phyloP scores from a whole-genome alignment of 805 yeast species.

The Komagataella kurtzmanii region DNA sequence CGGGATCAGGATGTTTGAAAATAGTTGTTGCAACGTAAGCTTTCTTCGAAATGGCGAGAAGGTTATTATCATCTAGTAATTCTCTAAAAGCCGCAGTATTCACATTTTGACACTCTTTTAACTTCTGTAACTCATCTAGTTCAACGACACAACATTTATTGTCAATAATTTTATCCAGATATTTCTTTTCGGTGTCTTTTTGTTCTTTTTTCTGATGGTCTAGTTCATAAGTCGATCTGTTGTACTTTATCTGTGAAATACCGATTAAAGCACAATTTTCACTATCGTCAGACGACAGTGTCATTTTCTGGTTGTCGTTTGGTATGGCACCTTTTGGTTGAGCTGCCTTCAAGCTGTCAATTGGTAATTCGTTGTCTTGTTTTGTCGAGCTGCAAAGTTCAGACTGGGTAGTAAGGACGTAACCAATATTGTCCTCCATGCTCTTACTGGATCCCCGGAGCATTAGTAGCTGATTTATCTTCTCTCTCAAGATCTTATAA shows the following conservation, averaged over 20 bases:
- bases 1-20: slow-evolving; percentile 37
- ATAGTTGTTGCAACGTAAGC: slow-evolving; percentile 52
- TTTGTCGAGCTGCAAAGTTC: not conserved
- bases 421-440: too few relatives aligned
- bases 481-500: too few relatives aligned
- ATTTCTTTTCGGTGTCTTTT: not conserved
- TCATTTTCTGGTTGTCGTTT: not conserved
- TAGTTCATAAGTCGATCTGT: not conserved
- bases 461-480: too few relatives aligned
- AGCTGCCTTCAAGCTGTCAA: not conserved
- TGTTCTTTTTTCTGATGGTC: not conserved
- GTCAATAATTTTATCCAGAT: not conserved
- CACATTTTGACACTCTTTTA: not conserved
- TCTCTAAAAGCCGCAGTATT: not conserved
- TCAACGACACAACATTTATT: slow-evolving; percentile 3
- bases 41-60: slow-evolving; percentile 40
- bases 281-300: not conserved
- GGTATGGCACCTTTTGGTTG: not conserved
- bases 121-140: slow-evolving; percentile 3
- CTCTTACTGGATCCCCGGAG: too few relatives aligned
- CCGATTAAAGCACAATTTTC: not conserved
- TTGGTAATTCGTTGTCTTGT: not conserved
- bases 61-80: not conserved
- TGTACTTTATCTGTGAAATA: not conserved
- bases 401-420: not conserved